Percentiles rank a stretch among this genome's conserved stretches.
Conservation (phyloP, 441 rosid genomes). For the Bocquillonia castaneifolia region DNA sequence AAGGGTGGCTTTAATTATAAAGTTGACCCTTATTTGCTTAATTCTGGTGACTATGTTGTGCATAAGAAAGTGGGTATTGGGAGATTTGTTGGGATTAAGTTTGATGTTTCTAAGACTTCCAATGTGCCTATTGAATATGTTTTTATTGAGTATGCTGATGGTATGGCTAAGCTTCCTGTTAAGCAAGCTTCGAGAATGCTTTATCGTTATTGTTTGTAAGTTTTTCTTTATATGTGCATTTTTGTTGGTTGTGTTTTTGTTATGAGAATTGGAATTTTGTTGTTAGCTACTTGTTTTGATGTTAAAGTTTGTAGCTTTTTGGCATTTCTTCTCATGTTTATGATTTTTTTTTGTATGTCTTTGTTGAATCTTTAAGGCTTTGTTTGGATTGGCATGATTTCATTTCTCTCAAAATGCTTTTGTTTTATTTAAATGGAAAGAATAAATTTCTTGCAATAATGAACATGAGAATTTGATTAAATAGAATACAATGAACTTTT, state of each 20-base stretch:
- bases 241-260: background rate
- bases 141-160: constrained; percentile 89
- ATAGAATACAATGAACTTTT: no score
- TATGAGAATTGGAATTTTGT: background rate
- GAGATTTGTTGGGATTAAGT: constrained; percentile 76
- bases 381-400: no score
- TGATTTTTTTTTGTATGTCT: no score
- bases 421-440: no score
- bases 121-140: constrained; percentile 67
- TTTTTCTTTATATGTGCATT: constrained; percentile 10
- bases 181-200: constrained; percentile 87
- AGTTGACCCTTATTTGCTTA: constrained; percentile 74
- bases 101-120: constrained; percentile 59
- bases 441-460: no score
- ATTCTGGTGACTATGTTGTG: constrained; percentile 84
- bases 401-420: no score
- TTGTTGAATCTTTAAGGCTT: no score
- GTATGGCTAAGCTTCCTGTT: constrained; percentile 98
- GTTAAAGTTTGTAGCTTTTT: background rate
- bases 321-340: background rate
- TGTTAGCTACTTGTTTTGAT: background rate
- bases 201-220: constrained; percentile 87
- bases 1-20: constrained; percentile 58
- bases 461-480: no score
- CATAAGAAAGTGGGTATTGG: constrained; percentile 97